Evolutionary conservation across 1,284 basidiomycete genomes (phyloP).

Genomic region (Sparassis latifolia): DNA sequence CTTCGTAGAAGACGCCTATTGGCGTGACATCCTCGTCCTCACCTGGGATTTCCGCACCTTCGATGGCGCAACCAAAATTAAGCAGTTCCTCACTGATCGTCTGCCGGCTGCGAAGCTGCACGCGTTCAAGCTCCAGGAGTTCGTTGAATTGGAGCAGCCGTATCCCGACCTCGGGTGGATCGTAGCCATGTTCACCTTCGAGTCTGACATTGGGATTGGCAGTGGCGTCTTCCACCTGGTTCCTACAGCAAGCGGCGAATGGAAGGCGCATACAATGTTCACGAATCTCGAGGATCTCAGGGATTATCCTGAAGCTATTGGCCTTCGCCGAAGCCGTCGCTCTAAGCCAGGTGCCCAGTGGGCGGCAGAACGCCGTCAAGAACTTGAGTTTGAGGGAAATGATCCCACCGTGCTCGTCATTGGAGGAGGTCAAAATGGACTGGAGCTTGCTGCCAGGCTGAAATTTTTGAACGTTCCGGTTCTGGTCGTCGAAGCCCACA

Average conservation of each 20-base stretch:
- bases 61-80: constrained; percentile 33
- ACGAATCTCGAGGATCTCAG: constrained; percentile 50
- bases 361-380: constrained; percentile 27
- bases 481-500: constrained; percentile 43
- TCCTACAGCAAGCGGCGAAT: constrained; percentile 34
- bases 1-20: constrained; percentile 39
- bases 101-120: constrained; percentile 30
- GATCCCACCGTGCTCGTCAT: constrained; percentile 42
- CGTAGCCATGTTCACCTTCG: constrained; percentile 44
- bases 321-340: constrained; percentile 25
- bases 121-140: constrained; percentile 30
- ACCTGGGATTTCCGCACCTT: constrained; percentile 61
- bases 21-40: constrained; percentile 50
- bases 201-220: constrained; percentile 38
- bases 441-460: constrained; percentile 48
- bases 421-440: constrained; percentile 56
- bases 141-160: constrained; percentile 31
- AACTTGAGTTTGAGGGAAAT: constrained; percentile 27
- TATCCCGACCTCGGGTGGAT: constrained; percentile 52
- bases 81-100: constrained; percentile 35
- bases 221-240: constrained; percentile 47
- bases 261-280: constrained; percentile 48
- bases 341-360: constrained; percentile 28
- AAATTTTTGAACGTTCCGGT: constrained; percentile 41
- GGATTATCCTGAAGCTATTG: constrained; percentile 35